Conservation (phyloP, 768 basidiomycete species). For the Trametes sanguinea region DNA sequence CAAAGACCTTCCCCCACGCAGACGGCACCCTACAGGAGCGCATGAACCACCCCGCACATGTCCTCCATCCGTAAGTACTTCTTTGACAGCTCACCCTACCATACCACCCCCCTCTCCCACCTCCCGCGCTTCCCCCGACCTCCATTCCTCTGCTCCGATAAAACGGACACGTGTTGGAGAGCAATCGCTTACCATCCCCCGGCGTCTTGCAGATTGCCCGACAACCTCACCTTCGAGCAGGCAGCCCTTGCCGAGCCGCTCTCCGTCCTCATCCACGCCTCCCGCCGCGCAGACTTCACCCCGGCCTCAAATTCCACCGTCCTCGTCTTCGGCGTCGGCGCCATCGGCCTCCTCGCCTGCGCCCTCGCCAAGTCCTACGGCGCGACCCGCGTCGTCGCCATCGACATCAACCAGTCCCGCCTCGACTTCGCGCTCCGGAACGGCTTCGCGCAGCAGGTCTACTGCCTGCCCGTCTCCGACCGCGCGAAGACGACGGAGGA, state of each 20-base stretch:
- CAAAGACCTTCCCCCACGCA: constrained; percentile 89
- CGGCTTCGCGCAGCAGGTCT: constrained; percentile 77
- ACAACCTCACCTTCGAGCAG: constrained; percentile 71
- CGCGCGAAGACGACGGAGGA: constrained; percentile 54
- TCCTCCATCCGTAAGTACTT: constrained; percentile 79
- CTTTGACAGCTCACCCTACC: background rate
- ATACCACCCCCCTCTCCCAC: constrained; percentile 8
- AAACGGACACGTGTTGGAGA: constrained; percentile 6
- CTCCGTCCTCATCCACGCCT: constrained; percentile 77
- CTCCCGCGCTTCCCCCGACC: constrained; percentile 2
- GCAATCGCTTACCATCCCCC: constrained; percentile 14
- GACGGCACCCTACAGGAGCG: constrained; percentile 88
- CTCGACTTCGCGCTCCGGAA: constrained; percentile 75
- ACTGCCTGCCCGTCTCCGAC: constrained; percentile 53
- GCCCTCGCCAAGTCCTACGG: constrained; percentile 74
- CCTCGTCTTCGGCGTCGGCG: constrained; percentile 89
- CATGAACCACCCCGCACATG: constrained; percentile 87
- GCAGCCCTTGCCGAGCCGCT: constrained; percentile 94
- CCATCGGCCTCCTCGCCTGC: constrained; percentile 90
- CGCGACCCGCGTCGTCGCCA: constrained; percentile 69
- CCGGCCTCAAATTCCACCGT: constrained; percentile 51
- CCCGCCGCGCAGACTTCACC: constrained; percentile 44
- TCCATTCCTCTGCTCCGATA: background rate
- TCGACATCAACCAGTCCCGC: constrained; percentile 84
- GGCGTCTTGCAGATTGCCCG: constrained; percentile 59